Evolutionary conservation across 2,329 filamentous ascomycete species (phyloP).

Genomic region (Pseudocercospora cruenta): DNA sequence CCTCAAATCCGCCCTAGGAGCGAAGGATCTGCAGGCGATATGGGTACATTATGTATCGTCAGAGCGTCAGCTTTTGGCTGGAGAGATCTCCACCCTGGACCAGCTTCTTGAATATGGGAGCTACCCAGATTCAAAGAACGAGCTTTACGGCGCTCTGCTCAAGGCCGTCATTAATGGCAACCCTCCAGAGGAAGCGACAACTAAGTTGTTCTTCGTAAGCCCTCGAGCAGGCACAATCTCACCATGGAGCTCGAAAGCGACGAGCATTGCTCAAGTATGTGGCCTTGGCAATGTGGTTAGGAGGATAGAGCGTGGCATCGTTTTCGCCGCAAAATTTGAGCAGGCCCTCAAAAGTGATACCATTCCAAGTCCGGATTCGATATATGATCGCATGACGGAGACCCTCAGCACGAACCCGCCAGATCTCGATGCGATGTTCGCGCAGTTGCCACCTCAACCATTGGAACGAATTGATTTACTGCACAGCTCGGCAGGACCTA

Average conservation of each 20-base stretch:
- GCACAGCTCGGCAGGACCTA: constrained; percentile 57
- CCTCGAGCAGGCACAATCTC: constrained; percentile 83
- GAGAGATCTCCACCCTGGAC: constrained; percentile 57
- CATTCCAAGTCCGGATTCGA: constrained; percentile 66
- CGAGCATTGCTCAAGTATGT: constrained; percentile 90
- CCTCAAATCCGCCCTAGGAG: constrained; percentile 51
- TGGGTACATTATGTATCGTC: constrained; percentile 58
- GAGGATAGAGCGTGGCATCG: constrained; percentile 84
- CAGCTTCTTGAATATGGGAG: constrained; percentile 65
- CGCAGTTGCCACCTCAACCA: constrained; percentile 65
- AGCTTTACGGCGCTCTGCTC: constrained; percentile 49
- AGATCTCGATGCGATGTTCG: constrained; percentile 76
- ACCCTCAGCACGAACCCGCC: constrained; percentile 69
- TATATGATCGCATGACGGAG: constrained; percentile 97
- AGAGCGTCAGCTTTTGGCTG: constrained; percentile 43
- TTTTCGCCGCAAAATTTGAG: constrained; percentile 69
- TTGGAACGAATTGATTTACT: constrained; percentile 74
- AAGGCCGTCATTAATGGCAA: constrained; percentile 54
- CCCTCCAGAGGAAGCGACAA: constrained; percentile 53
- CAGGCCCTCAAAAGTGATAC: constrained; percentile 52
- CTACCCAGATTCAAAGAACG: constrained; percentile 50
- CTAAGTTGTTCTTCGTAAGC: constrained; percentile 69
- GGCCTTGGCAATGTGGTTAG: constrained; percentile 72
- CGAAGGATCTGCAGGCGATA: constrained; percentile 52
- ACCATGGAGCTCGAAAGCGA: constrained; percentile 96